Evolutionary conservation across 345 rosid species (phyloP).

Genomic region (Ailanthus altissimus): DNA sequence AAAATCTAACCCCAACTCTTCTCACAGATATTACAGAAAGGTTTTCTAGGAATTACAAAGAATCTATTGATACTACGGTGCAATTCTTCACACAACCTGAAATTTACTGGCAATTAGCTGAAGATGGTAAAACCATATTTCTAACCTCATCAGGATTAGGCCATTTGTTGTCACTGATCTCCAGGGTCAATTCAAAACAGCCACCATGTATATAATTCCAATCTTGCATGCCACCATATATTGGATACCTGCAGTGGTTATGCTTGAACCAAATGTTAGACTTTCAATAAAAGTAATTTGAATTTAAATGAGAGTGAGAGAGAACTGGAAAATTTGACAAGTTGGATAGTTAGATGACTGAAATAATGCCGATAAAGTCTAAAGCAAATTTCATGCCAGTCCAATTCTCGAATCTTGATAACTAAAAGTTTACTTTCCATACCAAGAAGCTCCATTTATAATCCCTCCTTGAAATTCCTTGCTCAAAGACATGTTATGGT

Average conservation of each 20-base stretch:
- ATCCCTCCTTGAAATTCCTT: conserved; percentile 87
- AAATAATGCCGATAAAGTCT: conserved; percentile 1
- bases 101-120: neutral
- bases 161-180: conserved; percentile 94
- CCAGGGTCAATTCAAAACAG: conserved; percentile 96
- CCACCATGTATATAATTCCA: conserved; percentile 97
- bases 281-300: neutral
- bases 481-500: conserved; percentile 90
- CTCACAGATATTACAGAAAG: neutral
- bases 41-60: neutral
- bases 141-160: conserved; percentile 81
- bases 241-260: conserved; percentile 74
- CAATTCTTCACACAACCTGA: neutral
- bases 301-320: neutral
- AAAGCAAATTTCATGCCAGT: neutral
- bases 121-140: conserved; percentile 18
- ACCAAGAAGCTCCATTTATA: conserved; percentile 96
- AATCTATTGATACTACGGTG: neutral
- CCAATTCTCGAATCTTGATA: neutral
- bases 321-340: neutral
- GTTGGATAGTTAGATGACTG: neutral
- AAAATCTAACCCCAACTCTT: neutral
- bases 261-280: conserved; percentile 18
- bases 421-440: conserved; percentile 20
- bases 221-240: conserved; percentile 99